phyloP scores from a whole-genome alignment of 1,139 yeast genomes.

The Yamadazyma blattariae region DNA sequence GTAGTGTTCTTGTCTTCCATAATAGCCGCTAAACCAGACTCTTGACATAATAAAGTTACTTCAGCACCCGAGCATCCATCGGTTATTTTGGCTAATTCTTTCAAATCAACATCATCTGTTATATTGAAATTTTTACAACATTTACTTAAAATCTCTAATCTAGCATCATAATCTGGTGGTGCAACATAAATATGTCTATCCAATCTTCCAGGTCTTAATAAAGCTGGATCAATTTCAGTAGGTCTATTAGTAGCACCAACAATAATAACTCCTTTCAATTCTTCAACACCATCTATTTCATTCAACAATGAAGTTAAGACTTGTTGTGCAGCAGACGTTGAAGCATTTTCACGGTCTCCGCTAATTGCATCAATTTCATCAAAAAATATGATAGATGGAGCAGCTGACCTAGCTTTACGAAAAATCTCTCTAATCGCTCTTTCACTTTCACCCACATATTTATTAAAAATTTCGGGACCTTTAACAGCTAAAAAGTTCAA shows the following conservation, averaged over 20 bases:
- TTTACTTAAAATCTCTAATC: constrained; percentile 71
- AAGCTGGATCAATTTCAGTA: constrained; percentile 85
- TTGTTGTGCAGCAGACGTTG: constrained; percentile 73
- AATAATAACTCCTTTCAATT: constrained; percentile 84
- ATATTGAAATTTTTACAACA: constrained; percentile 58
- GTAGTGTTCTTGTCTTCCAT: constrained; percentile 66
- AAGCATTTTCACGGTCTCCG: constrained; percentile 61
- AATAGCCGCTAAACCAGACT: constrained; percentile 90
- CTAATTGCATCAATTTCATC: constrained; percentile 95
- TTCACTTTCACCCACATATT: constrained; percentile 94
- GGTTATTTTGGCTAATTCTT: constrained; percentile 55
- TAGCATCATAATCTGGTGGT: constrained; percentile 82
- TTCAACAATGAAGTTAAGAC: constrained; percentile 86
- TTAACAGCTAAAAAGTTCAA: constrained; percentile 89
- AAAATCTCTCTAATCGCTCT: constrained; percentile 85
- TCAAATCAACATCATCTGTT: constrained; percentile 40
- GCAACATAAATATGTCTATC: constrained; percentile 90
- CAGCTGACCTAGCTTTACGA: constrained; percentile 87
- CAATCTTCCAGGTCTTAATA: constrained; percentile 89
- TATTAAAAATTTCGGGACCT: constrained; percentile 93
- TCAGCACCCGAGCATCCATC: constrained; percentile 98
- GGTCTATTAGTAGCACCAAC: constrained; percentile 97
- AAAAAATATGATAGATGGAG: constrained; percentile 89
- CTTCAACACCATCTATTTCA: constrained; percentile 96
- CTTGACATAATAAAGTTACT: constrained; percentile 86